Base-by-base conservation (phyloP, 768 basidiomycete species). In the Tubosaeta sp. region DNA sequence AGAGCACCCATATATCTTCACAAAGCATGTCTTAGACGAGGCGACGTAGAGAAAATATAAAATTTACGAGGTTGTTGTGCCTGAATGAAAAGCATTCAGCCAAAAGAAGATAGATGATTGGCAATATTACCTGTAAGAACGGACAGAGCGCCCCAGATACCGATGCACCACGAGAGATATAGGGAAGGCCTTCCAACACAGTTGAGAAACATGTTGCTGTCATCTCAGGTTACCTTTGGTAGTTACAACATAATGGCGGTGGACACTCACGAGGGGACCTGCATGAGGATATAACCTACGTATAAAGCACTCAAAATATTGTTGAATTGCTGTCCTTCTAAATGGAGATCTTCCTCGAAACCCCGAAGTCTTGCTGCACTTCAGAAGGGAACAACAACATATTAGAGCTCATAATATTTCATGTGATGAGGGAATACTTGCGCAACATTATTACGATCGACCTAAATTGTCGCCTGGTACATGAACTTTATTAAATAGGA, bases 271-370 rank as follows among this genome's bases (percentile, higher is more conserved):
- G 83, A 86, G 30, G 87, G 87, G 48, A 90, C 76, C 63, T 90
- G 87, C 86, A 88, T 87, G 34, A 87, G 66, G 51, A 85, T 85
- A 61, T 89, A 89, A 14, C 85, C 86, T 29, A 84, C 73, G 56
- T 85, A 86, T 43, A 86, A 73, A 46, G 85, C 79, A 36, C 83
- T 83, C 36, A 90, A 66, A 14, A 89, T 67, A 0, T 85, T 82
- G 11, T 81, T 76, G 61, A 87, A 90, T 57, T 89, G 74, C 47
- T 75, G 68, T 34, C 79, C 83, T 54, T 77, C 67, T 16, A 90
- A 71, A 34, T 78, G 69, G 27, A 90, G 74, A 65, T 90, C 87
- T 44, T 73, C 70, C 60, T 87, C 83, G 47, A 90, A 84, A 0
- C 87, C 88, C 30, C 80, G 76, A 36, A 89, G 71, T 47, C 88